Percentiles rank a stretch among this genome's conserved stretches.
phyloP scores from a whole-genome alignment of 2,329 filamentous ascomycete genomes.

The Colletotrichum limetticola region DNA sequence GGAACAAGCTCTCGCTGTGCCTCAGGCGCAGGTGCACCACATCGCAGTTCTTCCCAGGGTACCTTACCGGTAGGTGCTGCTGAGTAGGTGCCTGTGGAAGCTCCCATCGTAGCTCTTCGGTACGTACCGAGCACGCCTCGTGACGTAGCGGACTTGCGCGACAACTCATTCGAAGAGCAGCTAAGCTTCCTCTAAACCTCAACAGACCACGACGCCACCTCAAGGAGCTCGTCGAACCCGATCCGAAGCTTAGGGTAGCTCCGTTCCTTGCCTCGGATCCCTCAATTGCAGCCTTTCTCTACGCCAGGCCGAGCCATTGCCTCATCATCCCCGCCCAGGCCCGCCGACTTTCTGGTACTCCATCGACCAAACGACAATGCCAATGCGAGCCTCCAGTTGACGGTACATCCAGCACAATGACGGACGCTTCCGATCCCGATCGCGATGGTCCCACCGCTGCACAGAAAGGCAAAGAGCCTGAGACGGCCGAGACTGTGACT shows the following conservation, averaged over 20 bases:
- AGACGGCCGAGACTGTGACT: not conserved
- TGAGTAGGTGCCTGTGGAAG: not conserved
- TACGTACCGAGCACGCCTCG: slow-evolving; percentile 30
- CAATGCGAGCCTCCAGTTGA: slow-evolving; percentile 9
- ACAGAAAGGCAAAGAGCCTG: slow-evolving; percentile 33
- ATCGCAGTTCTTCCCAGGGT: no score
- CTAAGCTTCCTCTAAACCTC: slow-evolving; percentile 18
- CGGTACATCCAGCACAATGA: slow-evolving; percentile 50
- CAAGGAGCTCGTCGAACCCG: slow-evolving; percentile 14
- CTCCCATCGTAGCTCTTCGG: not conserved
- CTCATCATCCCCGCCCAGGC: not conserved
- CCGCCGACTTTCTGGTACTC: not conserved
- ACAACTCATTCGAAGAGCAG: slow-evolving; percentile 1
- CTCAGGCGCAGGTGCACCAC: slow-evolving; percentile 1
- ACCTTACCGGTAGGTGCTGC: no score
- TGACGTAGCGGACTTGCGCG: slow-evolving; percentile 29
- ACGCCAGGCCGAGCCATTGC: not conserved
- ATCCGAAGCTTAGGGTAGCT: slow-evolving; percentile 6
- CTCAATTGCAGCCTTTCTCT: not conserved
- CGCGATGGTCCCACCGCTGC: slow-evolving; percentile 11
- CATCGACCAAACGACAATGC: slow-evolving; percentile 21
- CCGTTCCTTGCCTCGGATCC: not conserved
- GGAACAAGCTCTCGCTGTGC: not conserved
- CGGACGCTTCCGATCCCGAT: slow-evolving; percentile 43
- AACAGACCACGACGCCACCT: not conserved